phyloP scores from a whole-genome alignment of 202 grass and related monocot genomes.

The Setaria italica region DNA sequence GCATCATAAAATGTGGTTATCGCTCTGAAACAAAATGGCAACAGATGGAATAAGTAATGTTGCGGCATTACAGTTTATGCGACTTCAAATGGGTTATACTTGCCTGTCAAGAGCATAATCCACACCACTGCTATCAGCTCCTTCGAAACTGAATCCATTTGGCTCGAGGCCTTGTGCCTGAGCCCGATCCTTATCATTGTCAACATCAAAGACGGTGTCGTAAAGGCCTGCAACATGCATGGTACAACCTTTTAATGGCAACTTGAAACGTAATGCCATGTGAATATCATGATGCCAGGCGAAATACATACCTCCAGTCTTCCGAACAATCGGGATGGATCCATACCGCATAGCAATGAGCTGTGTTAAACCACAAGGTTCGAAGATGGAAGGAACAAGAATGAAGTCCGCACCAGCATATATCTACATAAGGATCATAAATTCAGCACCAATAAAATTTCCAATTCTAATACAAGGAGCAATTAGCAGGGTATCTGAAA shows the following conservation, averaged over 20 bases:
- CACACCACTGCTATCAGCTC: slow-evolving; percentile 65
- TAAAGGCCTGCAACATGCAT: slow-evolving; percentile 73
- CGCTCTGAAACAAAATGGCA: slow-evolving; percentile 60
- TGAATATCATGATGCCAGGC: slow-evolving; percentile 11
- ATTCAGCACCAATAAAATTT: slow-evolving; percentile 5
- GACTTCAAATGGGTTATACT: slow-evolving; percentile 12
- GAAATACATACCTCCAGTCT: slow-evolving; percentile 77
- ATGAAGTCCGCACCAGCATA: slow-evolving; percentile 98
- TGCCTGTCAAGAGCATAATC: slow-evolving; percentile 88
- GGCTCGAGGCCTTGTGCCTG: slow-evolving; percentile 75
- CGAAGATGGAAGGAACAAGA: slow-evolving; percentile 93
- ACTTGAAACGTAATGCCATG: background rate
- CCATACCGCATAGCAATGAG: slow-evolving; percentile 98
- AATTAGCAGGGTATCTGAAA: slow-evolving; percentile 24
- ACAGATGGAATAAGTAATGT: background rate
- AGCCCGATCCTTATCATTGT: slow-evolving; percentile 83
- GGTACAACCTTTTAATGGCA: background rate
- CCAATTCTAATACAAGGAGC: slow-evolving; percentile 1
- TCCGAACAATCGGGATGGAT: slow-evolving; percentile 90
- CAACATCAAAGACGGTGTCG: slow-evolving; percentile 88
- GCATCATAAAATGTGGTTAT: slow-evolving; percentile 74
- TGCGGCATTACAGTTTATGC: background rate
- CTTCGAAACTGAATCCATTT: slow-evolving; percentile 91
- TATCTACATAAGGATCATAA: slow-evolving; percentile 61
- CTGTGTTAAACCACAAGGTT: slow-evolving; percentile 95